Percentiles rank a stretch among this genome's conserved stretches.
These are phyloP conservation scores for Neofusicoccum ribis DNA, from an alignment of 2,329 filamentous ascomycete species.

Conservation along the genomic window DNA sequence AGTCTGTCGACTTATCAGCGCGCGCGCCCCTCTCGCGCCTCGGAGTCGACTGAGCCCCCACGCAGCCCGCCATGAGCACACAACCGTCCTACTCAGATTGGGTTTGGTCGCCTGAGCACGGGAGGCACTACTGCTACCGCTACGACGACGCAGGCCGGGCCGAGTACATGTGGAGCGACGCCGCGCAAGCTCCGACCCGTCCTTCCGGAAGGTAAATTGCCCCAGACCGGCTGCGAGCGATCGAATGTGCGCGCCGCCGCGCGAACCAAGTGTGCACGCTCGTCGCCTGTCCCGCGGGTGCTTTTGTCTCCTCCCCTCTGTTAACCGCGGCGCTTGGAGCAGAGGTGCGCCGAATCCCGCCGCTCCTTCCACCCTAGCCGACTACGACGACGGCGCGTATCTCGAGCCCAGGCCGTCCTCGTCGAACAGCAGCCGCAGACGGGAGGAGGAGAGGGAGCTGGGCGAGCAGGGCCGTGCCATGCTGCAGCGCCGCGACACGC, in stretches of 20 bases:
- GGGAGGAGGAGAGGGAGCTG: too few species aligned
- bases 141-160: background rate
- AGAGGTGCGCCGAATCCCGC: background rate
- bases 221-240: conserved; percentile 3
- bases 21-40: background rate
- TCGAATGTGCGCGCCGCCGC: background rate
- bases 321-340: background rate
- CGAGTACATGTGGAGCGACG: conserved; percentile 5
- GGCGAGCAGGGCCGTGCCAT: too few species aligned
- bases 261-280: background rate
- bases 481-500: background rate
- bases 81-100: background rate
- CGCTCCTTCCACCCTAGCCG: background rate
- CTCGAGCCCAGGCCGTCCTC: background rate
- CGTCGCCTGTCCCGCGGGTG: background rate
- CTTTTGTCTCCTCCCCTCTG: background rate
- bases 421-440: too few species aligned
- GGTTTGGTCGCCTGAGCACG: conserved; percentile 3
- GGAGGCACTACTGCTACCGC: conserved; percentile 10
- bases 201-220: background rate
- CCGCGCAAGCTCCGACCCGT: background rate
- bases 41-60: background rate
- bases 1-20: background rate
- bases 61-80: background rate
- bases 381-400: background rate